Evolutionary conservation across 495 filamentous ascomycete species (phyloP).

Genomic region (Elasticomyces elasticus): DNA sequence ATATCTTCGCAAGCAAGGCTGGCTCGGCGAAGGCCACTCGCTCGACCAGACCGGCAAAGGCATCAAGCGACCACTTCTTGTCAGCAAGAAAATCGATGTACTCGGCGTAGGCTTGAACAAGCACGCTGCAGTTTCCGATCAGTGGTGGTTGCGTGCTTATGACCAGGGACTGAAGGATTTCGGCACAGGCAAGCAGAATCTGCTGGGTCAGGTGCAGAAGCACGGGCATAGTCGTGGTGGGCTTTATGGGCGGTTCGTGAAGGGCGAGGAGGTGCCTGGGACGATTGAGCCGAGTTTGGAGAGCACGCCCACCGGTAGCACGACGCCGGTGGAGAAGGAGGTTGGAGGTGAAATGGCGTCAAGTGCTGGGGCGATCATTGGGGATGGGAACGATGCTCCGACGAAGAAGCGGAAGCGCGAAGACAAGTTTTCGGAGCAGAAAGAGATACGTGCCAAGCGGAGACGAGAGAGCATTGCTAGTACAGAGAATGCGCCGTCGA

Average conservation of each 20-base stretch:
- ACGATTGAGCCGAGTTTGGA: constrained; percentile 32
- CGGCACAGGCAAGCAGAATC: constrained; percentile 29
- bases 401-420: constrained; percentile 6
- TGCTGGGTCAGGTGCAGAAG: constrained; percentile 27
- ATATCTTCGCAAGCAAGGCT: constrained; percentile 31
- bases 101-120: constrained; percentile 34
- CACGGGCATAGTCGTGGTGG: constrained; percentile 38
- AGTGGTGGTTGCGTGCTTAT: constrained; percentile 37
- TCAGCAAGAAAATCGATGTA: constrained; percentile 31
- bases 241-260: constrained; percentile 73
- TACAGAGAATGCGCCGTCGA: background rate
- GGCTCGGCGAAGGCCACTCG: constrained; percentile 34
- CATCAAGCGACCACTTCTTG: constrained; percentile 33
- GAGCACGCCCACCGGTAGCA: background rate
- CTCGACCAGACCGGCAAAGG: constrained; percentile 30
- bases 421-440: background rate
- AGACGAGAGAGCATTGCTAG: constrained; percentile 4
- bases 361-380: too few relatives aligned
- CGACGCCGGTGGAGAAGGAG: constrained; percentile 1
- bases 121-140: constrained; percentile 27
- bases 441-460: background rate
- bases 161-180: constrained; percentile 32
- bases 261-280: constrained; percentile 61
- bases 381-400: background rate
- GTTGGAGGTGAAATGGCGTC: background rate